A percentile compares a stretch with the other conserved stretches of the same genome.
phyloP scores from a whole-genome alignment of 106 monocot species.

The Acorus gramineus region DNA sequence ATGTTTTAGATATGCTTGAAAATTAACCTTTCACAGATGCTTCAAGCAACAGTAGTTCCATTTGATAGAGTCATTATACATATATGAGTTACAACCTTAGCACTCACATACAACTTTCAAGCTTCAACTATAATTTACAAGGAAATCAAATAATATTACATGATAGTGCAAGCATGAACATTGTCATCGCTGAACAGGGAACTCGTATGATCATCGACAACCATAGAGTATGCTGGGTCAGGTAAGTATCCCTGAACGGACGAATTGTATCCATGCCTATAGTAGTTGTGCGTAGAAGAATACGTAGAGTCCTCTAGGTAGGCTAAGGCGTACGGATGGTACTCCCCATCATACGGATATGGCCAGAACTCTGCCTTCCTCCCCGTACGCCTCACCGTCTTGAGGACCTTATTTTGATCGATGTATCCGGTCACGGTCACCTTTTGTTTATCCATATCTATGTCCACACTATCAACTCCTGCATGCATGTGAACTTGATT shows the following conservation, averaged over 20 bases:
- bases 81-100: too few species aligned
- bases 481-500: background rate
- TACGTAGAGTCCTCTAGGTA: constrained; percentile 43
- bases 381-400: constrained; percentile 63
- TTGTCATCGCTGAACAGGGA: constrained; percentile 67
- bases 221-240: constrained; percentile 21
- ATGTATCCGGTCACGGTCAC: constrained; percentile 77
- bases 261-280: constrained; percentile 48
- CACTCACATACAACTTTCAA: too few species aligned
- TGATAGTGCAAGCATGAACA: constrained; percentile 58
- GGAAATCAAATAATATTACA: constrained; percentile 20
- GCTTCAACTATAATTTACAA: too few species aligned
- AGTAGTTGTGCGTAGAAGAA: constrained; percentile 41
- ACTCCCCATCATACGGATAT: constrained; percentile 33
- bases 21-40: too few species aligned
- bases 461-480: constrained; percentile 65
- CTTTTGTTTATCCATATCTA: constrained; percentile 68
- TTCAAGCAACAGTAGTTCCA: too few species aligned
- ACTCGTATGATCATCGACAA: constrained; percentile 38
- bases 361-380: constrained; percentile 81
- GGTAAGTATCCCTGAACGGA: constrained; percentile 40
- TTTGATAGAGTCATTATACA: too few species aligned
- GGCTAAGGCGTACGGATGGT: constrained; percentile 36
- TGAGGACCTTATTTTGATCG: constrained; percentile 45
- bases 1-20: too few species aligned